Base-by-base conservation (phyloP, 2,329 filamentous ascomycete genomes). In the Paecilomyces sp. region DNA sequence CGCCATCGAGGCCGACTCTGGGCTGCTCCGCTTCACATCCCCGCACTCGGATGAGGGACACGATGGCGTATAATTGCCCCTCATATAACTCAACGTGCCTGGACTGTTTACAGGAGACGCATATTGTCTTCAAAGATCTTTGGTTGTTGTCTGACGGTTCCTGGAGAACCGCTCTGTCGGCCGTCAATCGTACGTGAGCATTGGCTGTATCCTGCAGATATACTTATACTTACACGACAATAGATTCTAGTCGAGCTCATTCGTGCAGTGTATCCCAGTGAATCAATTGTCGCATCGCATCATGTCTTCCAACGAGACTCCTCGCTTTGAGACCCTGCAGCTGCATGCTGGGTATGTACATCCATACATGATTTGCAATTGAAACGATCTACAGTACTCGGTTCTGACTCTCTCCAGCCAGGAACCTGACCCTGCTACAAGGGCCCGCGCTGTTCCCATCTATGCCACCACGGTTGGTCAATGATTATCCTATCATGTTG, bases 381-480 rank as follows among this genome's bases (percentile, higher is more conserved):
- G 22, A 12, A 18, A 12, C 52, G 25, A 47, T 25, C 9, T 47
- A 56, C 51, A 50, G 25, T 24, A 54, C 36, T 30, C 52, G 62
- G 52, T 62, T 50, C 60, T 62, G 60, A 63, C n/a, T 54, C 28
- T 51, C 52, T 54, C 22, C 62, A 95, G 91, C 63, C 90, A 96
- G 67, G 82, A 87, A 68, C 86, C 90, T 25, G 94, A 97, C 73
- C 79, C 89, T 28, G 75, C 87, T 1, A 96, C 93, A 63, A 93
- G 95, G 62, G 84, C 94, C 28, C 87, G 94, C 69, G 94, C 93
- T 54, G 92, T 97, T 8, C 94, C 94, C 58, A 97, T 99, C 73
- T 97, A 97, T 74, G 92, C 93, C 13, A 92, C 92, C 4, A 93
- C 88, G n/a, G 86, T 85, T 73, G 55, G 77, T 65, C 24, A 50